A percentile compares a stretch with the other conserved stretches of the same genome.
Evolutionary conservation across 2,329 filamentous ascomycete genomes (phyloP).

Genomic region (Furcasterigmium furcatum): DNA sequence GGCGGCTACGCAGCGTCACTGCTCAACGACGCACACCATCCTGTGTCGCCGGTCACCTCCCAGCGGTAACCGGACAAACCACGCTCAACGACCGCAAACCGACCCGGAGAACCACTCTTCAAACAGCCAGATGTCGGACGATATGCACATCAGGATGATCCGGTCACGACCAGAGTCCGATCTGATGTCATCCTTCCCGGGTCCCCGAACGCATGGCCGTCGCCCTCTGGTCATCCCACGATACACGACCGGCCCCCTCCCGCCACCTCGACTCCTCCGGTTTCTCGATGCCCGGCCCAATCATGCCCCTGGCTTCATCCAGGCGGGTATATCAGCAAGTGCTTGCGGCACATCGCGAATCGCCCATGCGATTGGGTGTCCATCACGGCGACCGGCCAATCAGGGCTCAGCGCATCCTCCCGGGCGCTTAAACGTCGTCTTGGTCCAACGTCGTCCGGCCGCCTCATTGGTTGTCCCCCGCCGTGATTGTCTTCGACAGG

Average conservation of each 20-base stretch:
- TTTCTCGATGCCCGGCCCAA: too few relatives aligned
- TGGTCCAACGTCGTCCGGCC: not conserved
- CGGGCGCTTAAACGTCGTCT: slow-evolving; percentile 1
- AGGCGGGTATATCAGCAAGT: not conserved
- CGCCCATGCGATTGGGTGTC: not conserved
- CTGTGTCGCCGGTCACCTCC: too few relatives aligned
- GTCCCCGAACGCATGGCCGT: too few relatives aligned
- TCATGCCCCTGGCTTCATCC: not conserved
- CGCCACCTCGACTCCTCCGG: not conserved
- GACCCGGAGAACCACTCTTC: too few relatives aligned
- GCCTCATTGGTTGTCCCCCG: not conserved
- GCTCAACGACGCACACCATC: too few relatives aligned
- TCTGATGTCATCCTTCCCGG: too few relatives aligned
- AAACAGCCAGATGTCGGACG: not conserved
- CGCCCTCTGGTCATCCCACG: not conserved
- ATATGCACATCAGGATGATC: not conserved
- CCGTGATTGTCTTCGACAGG: not conserved
- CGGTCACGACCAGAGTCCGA: too few relatives aligned
- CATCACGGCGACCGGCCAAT: not conserved
- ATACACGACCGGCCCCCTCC: not conserved
- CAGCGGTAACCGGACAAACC: too few relatives aligned
- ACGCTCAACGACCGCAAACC: too few relatives aligned
- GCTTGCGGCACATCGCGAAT: slow-evolving; percentile 1
- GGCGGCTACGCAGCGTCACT: too few relatives aligned
- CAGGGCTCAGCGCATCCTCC: not conserved